Evolutionary conservation across 1,139 yeast species (phyloP).

Genomic region (Kurtzmaniella quercitrusa): DNA sequence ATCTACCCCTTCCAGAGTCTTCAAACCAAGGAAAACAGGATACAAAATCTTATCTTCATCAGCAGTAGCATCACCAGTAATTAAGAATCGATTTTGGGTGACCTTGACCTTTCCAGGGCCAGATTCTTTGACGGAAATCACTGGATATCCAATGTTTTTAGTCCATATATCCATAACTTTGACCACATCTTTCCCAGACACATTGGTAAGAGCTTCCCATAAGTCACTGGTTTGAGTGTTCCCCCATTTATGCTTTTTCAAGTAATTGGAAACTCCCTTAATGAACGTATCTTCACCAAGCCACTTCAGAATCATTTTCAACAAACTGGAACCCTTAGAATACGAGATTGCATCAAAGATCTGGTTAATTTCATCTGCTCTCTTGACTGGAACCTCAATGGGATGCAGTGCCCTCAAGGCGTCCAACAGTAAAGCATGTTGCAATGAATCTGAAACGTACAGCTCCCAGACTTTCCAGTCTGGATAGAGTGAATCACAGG

Average conservation of each 20-base stretch:
- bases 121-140: conserved; percentile 47
- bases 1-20: conserved; percentile 63
- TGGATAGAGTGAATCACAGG: conserved; percentile 72
- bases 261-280: conserved; percentile 67
- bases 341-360: conserved; percentile 83
- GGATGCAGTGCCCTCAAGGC: conserved; percentile 78
- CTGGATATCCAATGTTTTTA: conserved; percentile 76
- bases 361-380: conserved; percentile 81
- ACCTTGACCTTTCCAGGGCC: conserved; percentile 24
- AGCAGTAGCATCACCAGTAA: conserved; percentile 49
- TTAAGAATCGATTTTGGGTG: conserved; percentile 52
- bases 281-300: conserved; percentile 64
- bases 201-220: conserved; percentile 73
- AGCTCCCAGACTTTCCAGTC: conserved; percentile 85
- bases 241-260: conserved; percentile 65
- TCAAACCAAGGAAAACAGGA: conserved; percentile 81
- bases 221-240: conserved; percentile 78
- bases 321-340: conserved; percentile 71
- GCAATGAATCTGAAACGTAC: conserved; percentile 65
- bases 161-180: conserved; percentile 82
- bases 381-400: conserved; percentile 76
- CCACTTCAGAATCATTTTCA: conserved; percentile 68
- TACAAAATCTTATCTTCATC: conserved; percentile 54
- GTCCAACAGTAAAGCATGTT: conserved; percentile 67
- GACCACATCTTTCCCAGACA: conserved; percentile 70